These are phyloP conservation scores for Trichomonas tenax DNA, from an alignment of 208 protist genomes.

Conservation along the genomic window DNA sequence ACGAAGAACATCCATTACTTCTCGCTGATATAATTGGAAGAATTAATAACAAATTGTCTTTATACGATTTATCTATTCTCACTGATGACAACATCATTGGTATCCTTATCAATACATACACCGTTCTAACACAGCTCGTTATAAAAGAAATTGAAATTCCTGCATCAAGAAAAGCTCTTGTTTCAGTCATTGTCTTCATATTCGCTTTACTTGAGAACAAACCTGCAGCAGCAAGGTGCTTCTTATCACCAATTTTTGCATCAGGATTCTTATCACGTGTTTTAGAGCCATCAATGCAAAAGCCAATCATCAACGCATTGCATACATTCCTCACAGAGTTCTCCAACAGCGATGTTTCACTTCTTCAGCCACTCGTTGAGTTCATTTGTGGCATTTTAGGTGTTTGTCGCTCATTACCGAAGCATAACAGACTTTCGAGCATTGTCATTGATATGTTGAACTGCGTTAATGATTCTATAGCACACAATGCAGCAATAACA, in stretches of 20 bases:
- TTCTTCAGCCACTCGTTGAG: neutral
- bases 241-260: neutral
- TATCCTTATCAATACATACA: neutral
- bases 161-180: neutral
- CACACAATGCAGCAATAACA: neutral
- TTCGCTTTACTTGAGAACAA: neutral
- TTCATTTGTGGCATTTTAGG: neutral
- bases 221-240: neutral
- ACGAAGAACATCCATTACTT: neutral
- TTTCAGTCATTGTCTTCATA: neutral
- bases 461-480: neutral
- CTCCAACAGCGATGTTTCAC: neutral
- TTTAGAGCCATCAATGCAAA: neutral
- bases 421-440: neutral
- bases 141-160: neutral
- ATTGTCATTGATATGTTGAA: neutral
- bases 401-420: neutral
- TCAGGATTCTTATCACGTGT: neutral
- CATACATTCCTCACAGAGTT: neutral
- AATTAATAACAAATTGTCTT: neutral
- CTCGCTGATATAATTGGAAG: neutral
- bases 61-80: neutral
- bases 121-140: neutral
- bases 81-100: neutral
- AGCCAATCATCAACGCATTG: neutral